Evolutionary conservation across 78 protist genomes (phyloP), one percentile per base, ranked within the genome.

Genomic region (Tieghemostelium lacteum): DNA sequence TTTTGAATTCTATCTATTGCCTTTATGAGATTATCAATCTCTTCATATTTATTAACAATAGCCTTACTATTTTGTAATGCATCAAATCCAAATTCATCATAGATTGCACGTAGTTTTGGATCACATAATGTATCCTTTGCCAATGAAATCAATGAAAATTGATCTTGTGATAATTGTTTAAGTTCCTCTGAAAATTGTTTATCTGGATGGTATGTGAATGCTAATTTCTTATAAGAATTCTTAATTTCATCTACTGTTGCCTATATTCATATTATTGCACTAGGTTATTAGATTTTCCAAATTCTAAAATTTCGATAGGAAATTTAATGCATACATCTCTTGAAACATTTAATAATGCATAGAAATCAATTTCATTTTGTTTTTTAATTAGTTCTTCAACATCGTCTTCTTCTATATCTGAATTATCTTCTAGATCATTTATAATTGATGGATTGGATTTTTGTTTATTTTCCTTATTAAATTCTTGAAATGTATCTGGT

Each of bases 201-300:
- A 40, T 83, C 89, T 33, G 89, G 89, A 83, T 83, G 89, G 64
- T 83, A 83, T 19, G 89, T 83, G 29, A 83, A 37, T 16, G 77
- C 89, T 55, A 83, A 57, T 73, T 83, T 83, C 45, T 69, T 83
- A 57, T 69, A 83, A 4, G 89, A 75, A 16, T 20, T 33, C 40
- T 83, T 72, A 42, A 83, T 83, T 8, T 83, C 89, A 3, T 40
- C 50, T 33, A 37, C 58, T 36, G 75, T 31, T 67, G 88, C 86
- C 86, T 75, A 42, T 26, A 57, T 50, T 8, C 12, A 37, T 28
- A 39, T 19, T 10, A 24, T 16, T 61, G 19, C 3, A 31, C 8
- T 1, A 17, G 2, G 17, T 61, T 31, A 61, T 7, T 24, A 1
- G 31, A 26, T 24, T 28, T 60, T 14, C 17, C 3, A 60, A 10